Evolutionary conservation across 192 early-diverging fungal genomes (phyloP), one percentile per base, ranked within the genome.

Genomic region (Powellomyces hirtus): DNA sequence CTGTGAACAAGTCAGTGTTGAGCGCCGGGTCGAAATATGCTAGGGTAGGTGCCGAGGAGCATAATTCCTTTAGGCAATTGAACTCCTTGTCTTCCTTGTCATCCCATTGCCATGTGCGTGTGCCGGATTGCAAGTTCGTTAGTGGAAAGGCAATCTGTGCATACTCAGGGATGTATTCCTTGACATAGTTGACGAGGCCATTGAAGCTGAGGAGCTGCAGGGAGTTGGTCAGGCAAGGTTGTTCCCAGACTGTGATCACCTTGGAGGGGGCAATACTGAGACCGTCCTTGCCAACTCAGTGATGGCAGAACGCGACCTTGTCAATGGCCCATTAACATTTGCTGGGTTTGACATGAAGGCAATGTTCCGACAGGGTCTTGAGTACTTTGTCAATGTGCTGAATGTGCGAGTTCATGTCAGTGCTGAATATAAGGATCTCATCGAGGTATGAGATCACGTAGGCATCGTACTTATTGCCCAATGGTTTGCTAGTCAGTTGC

Each of bases 361-460:
- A 59, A 49, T 72, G 37, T 18, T 80, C 49, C 4, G 46, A 30
- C 8, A 82, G 59, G 38, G 44, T 29, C 14, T 72, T 0, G 24
- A 83, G 62, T 0, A 80, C 65, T 0, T 22, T 10, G n/a, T 33
- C 27, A 0, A 79, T 59, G 34, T 77, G 71, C 10, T 27, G 3
- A 2, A 45, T 8, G 50, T 80, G 30, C 38, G 73, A 8, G 31
- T 58, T 0, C 31, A 16, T 29, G 26, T 45, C 38, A 33, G 34
- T 44, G 5, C 72, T 78, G 57, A 64, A 85, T 0, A 87, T 75
- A 2, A 84, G 60, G n/a, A 87, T 78, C 58, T 85, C 79, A 44
- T 87, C 81, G 1, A 75, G 31, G 52, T 77, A 76, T 49, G 33
- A 24, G 33, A 72, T 30, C 6, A 75, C 62, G 63, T 11, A 59